Evolutionary conservation across 106 monocot species (phyloP), one percentile per base, ranked within the genome.

Genomic region (Acorus calamus): DNA sequence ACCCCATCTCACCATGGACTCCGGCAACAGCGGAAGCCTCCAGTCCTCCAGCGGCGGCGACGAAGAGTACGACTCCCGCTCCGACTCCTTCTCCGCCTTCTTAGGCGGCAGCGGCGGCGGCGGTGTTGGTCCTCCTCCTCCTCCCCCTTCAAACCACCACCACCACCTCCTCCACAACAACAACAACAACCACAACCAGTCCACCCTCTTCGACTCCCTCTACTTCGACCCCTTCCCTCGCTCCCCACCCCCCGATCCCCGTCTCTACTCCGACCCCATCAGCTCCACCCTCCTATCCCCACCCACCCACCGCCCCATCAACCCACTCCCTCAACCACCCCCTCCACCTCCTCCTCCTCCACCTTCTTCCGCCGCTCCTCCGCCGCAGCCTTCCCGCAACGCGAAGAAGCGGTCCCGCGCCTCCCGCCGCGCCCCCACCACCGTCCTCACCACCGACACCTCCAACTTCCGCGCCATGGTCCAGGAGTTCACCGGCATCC

Each of bases 391-490:
- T 10, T 28, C 76, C 4, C 71, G 77, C 4, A 48, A 12, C 47
- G 75, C 92, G 10, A 78, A 79, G 76, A 93, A 88, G 73, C 72
- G 92, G 5, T 62, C 92, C 7, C 65, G 92, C 42, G 88, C 88
- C 41, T 85, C 87, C 8, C 69, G 93, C 11, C 78, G 93, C 0
- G 89, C 83, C 2, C 83, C 89, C 2, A 89, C 93, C 12, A 94
- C 93, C 3, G 93, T 93, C 46, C 80, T 93, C 14, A 86, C 78
- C 11, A 93, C 93, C 42, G 93, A 93, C 78, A 86, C 93, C 7
- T 71, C 81, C 66, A 93, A 93, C 70, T 93, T 94, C 75, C 88
- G 93, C 8, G 86, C 89, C 71, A 89, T 94, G 89, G 93, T 94
- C 43, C 93, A 94, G 50, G 89, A 93, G 66, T 94, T 94, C 81